Evolutionary conservation across 805 yeast genomes (phyloP), one percentile per base, ranked within the genome.

Genomic region (Huiozyma naganishii): DNA sequence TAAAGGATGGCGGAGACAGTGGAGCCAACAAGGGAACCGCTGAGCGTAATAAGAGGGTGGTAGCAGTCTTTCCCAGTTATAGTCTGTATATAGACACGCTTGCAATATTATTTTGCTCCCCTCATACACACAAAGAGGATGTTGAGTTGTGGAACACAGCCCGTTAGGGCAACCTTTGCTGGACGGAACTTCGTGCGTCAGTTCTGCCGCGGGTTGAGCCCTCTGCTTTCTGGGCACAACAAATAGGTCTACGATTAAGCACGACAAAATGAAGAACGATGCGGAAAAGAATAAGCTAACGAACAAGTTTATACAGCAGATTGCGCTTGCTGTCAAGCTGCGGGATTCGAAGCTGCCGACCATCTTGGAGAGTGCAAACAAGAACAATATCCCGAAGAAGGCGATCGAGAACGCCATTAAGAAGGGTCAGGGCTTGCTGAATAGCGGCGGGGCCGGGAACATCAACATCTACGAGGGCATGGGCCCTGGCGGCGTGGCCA

Each of bases 221-320:
- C 23, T 5, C 13, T 42, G 6, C 23, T 12, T 4, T 66, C 69
- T 5, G 98, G 98, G 1, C 98, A 90, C 62, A 82, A 86, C 33
- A 90, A 89, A 64, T 90, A n/a, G 98, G 98, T 85, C 94, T 37
- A 86, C 84, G 40, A 90, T 92, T 52, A 83, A 88, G 58, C 97
- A 88, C 59, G 92, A 84, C 59, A 90, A 90, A 65, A 95, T 95
- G 44, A 85, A 86, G 49, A 87, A 88, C 56, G 98, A 90, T 65
- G 84, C 87, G 17, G 77, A 74, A 46, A 80, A 77, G 60, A 80
- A 86, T 46, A 74, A 77, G 44, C 69, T 77, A 29, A 79, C 86
- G 5, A 82, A 80, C 53, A 77, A 79, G 52, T 69, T 83, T 55
- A 82, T 96, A 6, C 74, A 77, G 38, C 74, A 78, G 53, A 84